Percentiles rank a stretch among this genome's conserved stretches.
phyloP scores from a whole-genome alignment of 352 stramenopile species.

The Peronospora belbahrii region DNA sequence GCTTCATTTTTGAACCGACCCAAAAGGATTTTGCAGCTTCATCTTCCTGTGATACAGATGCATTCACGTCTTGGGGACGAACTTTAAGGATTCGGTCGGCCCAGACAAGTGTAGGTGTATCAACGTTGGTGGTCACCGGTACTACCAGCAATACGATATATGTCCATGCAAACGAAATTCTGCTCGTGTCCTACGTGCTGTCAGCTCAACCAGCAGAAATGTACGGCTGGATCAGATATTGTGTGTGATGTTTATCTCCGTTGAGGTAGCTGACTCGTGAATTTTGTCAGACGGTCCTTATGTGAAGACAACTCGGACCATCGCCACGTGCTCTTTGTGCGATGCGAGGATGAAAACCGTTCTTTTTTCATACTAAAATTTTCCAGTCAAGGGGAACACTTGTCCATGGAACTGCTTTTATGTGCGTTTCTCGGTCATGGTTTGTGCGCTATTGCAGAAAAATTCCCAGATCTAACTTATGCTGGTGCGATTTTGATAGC shows the following conservation, averaged over 20 bases:
- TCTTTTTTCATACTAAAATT: conserved; percentile 53
- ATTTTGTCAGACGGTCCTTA: conserved; percentile 16
- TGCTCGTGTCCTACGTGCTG: conserved; percentile 40
- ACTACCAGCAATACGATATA: conserved; percentile 39
- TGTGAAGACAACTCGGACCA: conserved; percentile 18
- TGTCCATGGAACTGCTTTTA: conserved; percentile 36
- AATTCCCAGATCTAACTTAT: background rate
- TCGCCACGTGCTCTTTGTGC: conserved; percentile 28
- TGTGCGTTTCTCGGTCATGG: conserved; percentile 21
- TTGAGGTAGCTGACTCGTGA: conserved; percentile 1
- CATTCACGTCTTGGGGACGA: conserved; percentile 6
- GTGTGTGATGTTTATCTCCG: background rate
- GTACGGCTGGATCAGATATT: conserved; percentile 26
- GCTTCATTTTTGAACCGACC: conserved; percentile 20
- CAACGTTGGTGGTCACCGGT: conserved; percentile 35
- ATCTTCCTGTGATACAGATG: background rate
- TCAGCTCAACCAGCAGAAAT: conserved; percentile 30
- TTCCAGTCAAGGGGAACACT: conserved; percentile 17
- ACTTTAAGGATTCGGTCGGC: background rate
- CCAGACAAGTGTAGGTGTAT: conserved; percentile 10
- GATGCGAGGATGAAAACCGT: conserved; percentile 33
- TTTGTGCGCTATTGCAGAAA: background rate
- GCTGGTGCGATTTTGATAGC: conserved; percentile 15
- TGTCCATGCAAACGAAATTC: conserved; percentile 38
- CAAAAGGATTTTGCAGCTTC: conserved; percentile 14